Evolutionary conservation across 768 basidiomycete species (phyloP).

Genomic region (Lactarius indigo): DNA sequence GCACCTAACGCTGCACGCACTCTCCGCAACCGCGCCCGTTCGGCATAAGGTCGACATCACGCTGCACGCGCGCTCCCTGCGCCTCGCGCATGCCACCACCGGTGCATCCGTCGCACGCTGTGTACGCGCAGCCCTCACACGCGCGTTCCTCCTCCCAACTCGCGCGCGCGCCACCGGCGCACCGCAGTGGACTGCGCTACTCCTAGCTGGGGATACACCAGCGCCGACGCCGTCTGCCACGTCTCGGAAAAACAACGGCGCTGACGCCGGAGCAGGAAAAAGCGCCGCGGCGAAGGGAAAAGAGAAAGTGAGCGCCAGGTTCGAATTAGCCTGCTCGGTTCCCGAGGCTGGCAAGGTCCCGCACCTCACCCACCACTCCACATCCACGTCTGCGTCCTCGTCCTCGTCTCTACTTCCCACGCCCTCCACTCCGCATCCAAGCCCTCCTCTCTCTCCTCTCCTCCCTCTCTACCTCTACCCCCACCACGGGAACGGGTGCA

Average conservation of each 20-base stretch:
- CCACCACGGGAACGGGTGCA: neutral
- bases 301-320: constrained; percentile 15
- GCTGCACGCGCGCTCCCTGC: constrained; percentile 48
- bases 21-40: constrained; percentile 70
- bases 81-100: constrained; percentile 49
- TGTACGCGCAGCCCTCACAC: constrained; percentile 44
- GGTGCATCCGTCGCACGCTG: constrained; percentile 48
- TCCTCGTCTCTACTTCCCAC: constrained; percentile 39
- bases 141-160: constrained; percentile 71
- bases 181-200: constrained; percentile 67
- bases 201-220: constrained; percentile 55
- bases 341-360: constrained; percentile 24
- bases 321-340: constrained; percentile 25
- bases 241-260: constrained; percentile 33
- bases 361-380: constrained; percentile 42
- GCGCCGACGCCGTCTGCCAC: constrained; percentile 8
- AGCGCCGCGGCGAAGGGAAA: constrained; percentile 25
- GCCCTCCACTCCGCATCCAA: constrained; percentile 19
- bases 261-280: neutral
- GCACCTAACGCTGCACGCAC: constrained; percentile 55
- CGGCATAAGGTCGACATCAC: constrained; percentile 74
- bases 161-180: constrained; percentile 56
- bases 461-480: neutral
- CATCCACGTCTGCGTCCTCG: constrained; percentile 34
- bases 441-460: constrained; percentile 15